Evolutionary conservation across 495 filamentous ascomycete genomes (phyloP), one percentile per base, ranked within the genome.

Genomic region (Penicillium coprophilum): DNA sequence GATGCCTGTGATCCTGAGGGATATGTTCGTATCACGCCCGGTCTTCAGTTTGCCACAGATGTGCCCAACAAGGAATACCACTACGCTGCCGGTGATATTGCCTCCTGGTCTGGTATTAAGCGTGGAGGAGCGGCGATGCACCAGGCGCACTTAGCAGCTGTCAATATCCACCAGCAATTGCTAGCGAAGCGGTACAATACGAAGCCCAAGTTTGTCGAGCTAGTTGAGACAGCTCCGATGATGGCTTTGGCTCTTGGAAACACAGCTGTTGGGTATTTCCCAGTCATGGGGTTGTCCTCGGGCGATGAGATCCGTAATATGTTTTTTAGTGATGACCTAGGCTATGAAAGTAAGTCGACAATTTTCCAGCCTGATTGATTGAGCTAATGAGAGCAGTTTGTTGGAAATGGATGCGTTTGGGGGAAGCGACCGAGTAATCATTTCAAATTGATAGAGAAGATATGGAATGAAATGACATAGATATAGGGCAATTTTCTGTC

Each of bases 11-110:
- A 78, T 58, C 64, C 71, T 13, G 77, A 82, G 19, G 75, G 79
- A 1, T 81, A 78, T 57, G 77, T 83, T 19, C 71, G 71, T 50
- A 71, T 85, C 24, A 70, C 66, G 40, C 53, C 77, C 9, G 76
- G 73, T 40, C 73, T 73, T 24, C 46, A 56, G 13, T 77, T 80
- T 49, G 55, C 65, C 2, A 32, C 56, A 0, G 57, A 56, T 17
- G 68, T 74, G 2, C 65, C 77, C 3, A 80, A 83, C 60, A 55
- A 70, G 10, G 51, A 50, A 0, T 62, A 63, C 20, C 84, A 86
- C 64, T 85, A 80, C 55, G 82, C 80, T n/a, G 64, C 57, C 7
- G 61, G 61, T 20, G 62, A 65, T 32, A 54, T 62, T 27, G 48
- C 21, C 4, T 40, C 19, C 32, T 50, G 48, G 48, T 50, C 48